Conservation (phyloP, 805 yeast genomes). For the Kluyveromyces wickerhamii region DNA sequence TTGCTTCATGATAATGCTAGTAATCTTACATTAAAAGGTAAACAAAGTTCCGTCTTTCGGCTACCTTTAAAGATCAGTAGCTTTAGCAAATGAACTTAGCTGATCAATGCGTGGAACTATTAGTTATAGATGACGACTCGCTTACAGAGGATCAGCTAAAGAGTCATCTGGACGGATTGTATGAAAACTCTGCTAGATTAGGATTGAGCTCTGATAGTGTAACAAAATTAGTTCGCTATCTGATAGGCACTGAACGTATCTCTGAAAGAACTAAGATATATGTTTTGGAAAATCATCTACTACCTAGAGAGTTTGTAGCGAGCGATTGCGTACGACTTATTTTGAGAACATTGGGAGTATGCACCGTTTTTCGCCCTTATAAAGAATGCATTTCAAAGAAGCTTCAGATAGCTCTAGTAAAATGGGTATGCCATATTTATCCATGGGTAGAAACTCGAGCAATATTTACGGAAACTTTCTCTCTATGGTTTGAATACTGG, state of each 20-base stretch:
- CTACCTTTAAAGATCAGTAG: too few relatives aligned
- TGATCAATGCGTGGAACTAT: neutral
- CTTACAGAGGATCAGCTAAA: neutral
- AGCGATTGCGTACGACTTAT: slow-evolving; percentile 20
- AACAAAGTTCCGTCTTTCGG: too few relatives aligned
- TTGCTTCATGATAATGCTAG: too few relatives aligned
- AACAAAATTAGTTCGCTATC: slow-evolving; percentile 11
- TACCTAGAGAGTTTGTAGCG: slow-evolving; percentile 26
- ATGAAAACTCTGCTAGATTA: slow-evolving; percentile 9
- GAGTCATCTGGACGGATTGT: slow-evolving; percentile 5
- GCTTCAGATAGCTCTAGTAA: slow-evolving; percentile 24
- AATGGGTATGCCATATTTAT: slow-evolving; percentile 31
- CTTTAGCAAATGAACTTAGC: slow-evolving; percentile 1
- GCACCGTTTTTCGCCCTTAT: slow-evolving; percentile 16
- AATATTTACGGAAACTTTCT: slow-evolving; percentile 15
- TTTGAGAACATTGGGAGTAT: slow-evolving; percentile 26
- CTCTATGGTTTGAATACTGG: slow-evolving; percentile 30
- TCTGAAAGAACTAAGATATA: slow-evolving; percentile 13
- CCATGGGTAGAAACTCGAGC: slow-evolving; percentile 16
- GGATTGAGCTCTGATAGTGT: slow-evolving; percentile 19
- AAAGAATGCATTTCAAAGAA: slow-evolving; percentile 13
- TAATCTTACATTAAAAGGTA: too few relatives aligned
- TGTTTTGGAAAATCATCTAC: slow-evolving; percentile 21
- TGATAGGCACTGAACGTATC: slow-evolving; percentile 11
- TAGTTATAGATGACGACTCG: neutral